These are phyloP conservation scores for Tricholoma hemisulphureum DNA, from an alignment of 768 basidiomycete genomes.

Conservation along the genomic window DNA sequence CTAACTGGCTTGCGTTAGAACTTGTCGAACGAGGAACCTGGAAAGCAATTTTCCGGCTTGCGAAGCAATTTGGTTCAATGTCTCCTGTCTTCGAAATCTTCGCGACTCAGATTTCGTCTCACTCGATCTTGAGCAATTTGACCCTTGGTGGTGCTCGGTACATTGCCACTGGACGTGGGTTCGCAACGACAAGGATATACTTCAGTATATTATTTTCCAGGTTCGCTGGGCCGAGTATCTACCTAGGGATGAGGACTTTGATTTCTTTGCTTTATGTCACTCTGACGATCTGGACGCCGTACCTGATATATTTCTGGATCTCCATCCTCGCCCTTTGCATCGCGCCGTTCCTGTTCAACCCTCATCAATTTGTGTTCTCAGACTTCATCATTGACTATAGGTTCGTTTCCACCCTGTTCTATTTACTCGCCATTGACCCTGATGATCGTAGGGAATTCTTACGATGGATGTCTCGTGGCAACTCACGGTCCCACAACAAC, in stretches of 20 bases:
- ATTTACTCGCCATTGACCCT: constrained; percentile 4
- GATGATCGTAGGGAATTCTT: constrained; percentile 76
- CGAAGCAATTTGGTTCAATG: constrained; percentile 91
- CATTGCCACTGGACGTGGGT: constrained; percentile 98
- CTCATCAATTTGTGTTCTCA: constrained; percentile 97
- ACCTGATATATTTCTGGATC: constrained; percentile 97
- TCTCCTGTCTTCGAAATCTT: constrained; percentile 98
- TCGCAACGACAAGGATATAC: constrained; percentile 92
- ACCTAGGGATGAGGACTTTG: constrained; percentile 91
- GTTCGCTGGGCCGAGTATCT: constrained; percentile 98
- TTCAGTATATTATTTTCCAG: constrained; percentile 97
- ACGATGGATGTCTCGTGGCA: constrained; percentile 98
- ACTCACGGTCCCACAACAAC: constrained; percentile 94
- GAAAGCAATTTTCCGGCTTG: constrained; percentile 86
- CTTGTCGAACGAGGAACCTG: constrained; percentile 92
- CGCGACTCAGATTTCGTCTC: constrained; percentile 96
- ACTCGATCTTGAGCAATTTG: constrained; percentile 95
- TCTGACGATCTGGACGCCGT: constrained; percentile 86
- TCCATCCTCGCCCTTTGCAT: constrained; percentile 90
- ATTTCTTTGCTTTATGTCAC: constrained; percentile 94
- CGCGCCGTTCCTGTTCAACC: constrained; percentile 98
- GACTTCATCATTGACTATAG: constrained; percentile 97
- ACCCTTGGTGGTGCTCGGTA: constrained; percentile 98
- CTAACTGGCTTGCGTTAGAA: constrained; percentile 49
- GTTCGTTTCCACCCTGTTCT: constrained; percentile 34